These are phyloP conservation scores for Ganoderma lucidum DNA, from an alignment of 1,284 basidiomycete genomes.

Conservation along the genomic window DNA sequence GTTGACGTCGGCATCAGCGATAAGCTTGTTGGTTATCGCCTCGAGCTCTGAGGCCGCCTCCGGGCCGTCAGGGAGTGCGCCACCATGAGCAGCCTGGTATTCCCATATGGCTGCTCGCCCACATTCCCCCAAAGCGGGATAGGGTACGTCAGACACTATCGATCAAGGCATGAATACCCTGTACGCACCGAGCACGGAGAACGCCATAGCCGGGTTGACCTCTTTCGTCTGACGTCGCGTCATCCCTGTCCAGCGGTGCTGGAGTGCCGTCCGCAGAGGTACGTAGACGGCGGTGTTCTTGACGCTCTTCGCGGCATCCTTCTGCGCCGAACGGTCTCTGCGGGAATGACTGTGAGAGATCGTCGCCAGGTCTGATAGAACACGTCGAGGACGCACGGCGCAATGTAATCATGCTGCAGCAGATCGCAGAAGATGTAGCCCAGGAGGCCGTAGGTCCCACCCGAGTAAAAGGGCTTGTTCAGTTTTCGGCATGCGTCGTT, in stretches of 20 bases:
- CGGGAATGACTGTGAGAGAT: slow-evolving; percentile 28
- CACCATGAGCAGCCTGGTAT: slow-evolving; percentile 69
- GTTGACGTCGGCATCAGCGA: slow-evolving; percentile 73
- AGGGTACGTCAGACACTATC: not conserved
- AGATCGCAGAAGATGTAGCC: slow-evolving; percentile 97
- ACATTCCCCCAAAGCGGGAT: not conserved
- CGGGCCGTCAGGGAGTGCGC: slow-evolving; percentile 61
- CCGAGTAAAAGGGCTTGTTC: slow-evolving; percentile 85
- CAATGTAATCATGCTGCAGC: slow-evolving; percentile 84
- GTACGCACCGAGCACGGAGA: slow-evolving; percentile 74
- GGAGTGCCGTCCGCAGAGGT: slow-evolving; percentile 71
- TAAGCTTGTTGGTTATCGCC: slow-evolving; percentile 64
- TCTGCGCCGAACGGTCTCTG: slow-evolving; percentile 70
- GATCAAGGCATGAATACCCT: not conserved
- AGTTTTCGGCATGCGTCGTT: slow-evolving; percentile 80
- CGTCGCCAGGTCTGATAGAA: slow-evolving; percentile 18
- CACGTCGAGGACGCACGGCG: slow-evolving; percentile 64
- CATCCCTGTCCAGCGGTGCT: slow-evolving; percentile 73
- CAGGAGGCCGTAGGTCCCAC: slow-evolving; percentile 89
- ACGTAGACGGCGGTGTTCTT: slow-evolving; percentile 74
- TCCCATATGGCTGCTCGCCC: slow-evolving; percentile 79
- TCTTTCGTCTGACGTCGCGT: slow-evolving; percentile 82
- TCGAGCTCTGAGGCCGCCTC: slow-evolving; percentile 65
- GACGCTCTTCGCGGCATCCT: slow-evolving; percentile 68
- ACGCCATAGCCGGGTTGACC: slow-evolving; percentile 75